Evolutionary conservation across 2,329 filamentous ascomycete genomes (phyloP), one percentile per base, ranked within the genome.

Genomic region (Claviceps sp.): DNA sequence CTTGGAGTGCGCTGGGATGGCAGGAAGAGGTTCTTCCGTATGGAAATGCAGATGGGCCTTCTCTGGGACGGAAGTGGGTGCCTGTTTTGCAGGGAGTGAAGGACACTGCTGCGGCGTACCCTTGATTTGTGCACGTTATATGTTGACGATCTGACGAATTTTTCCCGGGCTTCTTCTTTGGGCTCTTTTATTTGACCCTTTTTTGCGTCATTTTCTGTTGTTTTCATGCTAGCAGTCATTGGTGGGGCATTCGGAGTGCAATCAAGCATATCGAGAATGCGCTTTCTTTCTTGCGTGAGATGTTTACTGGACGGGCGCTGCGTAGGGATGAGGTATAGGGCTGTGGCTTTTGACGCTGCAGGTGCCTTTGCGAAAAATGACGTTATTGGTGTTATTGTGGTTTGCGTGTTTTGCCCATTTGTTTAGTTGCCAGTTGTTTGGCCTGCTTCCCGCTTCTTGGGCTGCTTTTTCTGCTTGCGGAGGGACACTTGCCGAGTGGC

Each of bases 1-100:
- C 59, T 14, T 77, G 74, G 74, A 70, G 70, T 50, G 66, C 67
- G 1, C 61, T 77, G 40, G 74, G 74, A 52, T 78, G 75, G 75
- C 67, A 70, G 47, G 75, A 78, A 59, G 68, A 72, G 54, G 58
- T 69, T 37, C 47, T 65, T 14, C 57, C 63, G 1, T 65, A 66
- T 37, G 65, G 65, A 38, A 67, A 67, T 24, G 63, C 65, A 20
- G 71, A 74, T 49, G 65, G 67, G n/a, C 69, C 71, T 24, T 60
- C 64, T 46, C 64, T 76, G 30, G 62, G 67, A 37, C 72, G 73
- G 45, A 69, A 63, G 51, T 76, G 73, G 73, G 59, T 67, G 44
- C 72, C 72, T 2, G 60, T 70, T 37, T 54, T 58, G 49, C 59
- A 61, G 5, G 48, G 52, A 16, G 61, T 60, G 47, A 59, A 55